Percentiles rank a stretch among this genome's conserved stretches.
Conservation (phyloP, 306 rosid genomes). For the Inga laurina region DNA sequence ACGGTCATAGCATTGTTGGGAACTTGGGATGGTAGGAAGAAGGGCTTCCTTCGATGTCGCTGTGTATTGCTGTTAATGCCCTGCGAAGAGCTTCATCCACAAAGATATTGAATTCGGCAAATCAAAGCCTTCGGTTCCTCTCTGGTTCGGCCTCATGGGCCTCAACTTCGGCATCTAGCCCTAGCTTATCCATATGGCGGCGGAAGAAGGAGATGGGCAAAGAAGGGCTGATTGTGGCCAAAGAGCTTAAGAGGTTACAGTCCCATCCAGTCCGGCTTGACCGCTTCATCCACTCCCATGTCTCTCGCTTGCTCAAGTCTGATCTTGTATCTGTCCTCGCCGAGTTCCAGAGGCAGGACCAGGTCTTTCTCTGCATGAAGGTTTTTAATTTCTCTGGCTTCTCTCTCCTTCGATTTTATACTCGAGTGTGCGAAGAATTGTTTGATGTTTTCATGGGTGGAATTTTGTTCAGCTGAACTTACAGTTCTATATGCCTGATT, state of each 20-base stretch:
- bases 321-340: constrained; percentile 77
- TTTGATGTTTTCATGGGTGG: not conserved
- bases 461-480: not conserved
- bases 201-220: constrained; percentile 92
- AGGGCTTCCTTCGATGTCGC: not conserved
- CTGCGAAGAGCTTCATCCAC: constrained; percentile 17
- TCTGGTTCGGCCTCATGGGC: constrained; percentile 36
- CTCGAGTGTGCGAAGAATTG: not conserved
- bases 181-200: constrained; percentile 96
- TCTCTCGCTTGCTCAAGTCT: constrained; percentile 88
- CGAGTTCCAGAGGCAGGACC: constrained; percentile 77
- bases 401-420: not conserved
- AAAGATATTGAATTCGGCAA: not conserved
- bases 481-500: not conserved
- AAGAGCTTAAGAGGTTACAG: constrained; percentile 74
- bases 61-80: constrained; percentile 24
- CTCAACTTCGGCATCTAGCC: constrained; percentile 55
- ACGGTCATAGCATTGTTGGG: not conserved
- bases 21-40: not conserved
- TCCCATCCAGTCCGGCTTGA: constrained; percentile 61
- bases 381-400: constrained; percentile 29
- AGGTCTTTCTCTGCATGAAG: constrained; percentile 76
- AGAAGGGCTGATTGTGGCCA: constrained; percentile 73
- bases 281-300: constrained; percentile 61
- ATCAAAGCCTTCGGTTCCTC: constrained; percentile 20